These are phyloP conservation scores for Aquilaria yunnanensis DNA, from an alignment of 345 rosid species.

Conservation along the genomic window DNA sequence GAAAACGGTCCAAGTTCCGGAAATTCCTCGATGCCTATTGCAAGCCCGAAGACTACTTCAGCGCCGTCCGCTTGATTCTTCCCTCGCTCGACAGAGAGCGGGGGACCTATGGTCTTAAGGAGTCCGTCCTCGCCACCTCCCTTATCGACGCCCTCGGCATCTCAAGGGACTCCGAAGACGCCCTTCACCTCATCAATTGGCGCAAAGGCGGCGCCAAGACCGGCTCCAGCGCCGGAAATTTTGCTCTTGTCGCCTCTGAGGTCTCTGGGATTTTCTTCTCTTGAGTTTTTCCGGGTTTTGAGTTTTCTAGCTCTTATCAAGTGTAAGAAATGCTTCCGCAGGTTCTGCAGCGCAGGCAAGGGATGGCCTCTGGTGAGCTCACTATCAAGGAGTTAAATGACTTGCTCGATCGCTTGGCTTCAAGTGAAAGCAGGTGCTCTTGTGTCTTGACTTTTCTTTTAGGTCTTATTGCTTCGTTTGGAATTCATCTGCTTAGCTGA, in stretches of 20 bases:
- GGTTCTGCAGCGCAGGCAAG: constrained; percentile 84
- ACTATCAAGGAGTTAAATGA: constrained; percentile 70
- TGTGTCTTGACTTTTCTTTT: neutral
- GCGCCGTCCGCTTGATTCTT: constrained; percentile 68
- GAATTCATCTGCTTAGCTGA: too few species aligned
- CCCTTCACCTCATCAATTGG: constrained; percentile 88
- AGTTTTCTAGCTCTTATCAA: neutral
- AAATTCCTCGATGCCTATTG: constrained; percentile 87
- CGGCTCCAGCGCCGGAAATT: constrained; percentile 80
- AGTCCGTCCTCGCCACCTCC: constrained; percentile 81
- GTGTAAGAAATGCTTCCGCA: constrained; percentile 7
- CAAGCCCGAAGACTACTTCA: constrained; percentile 59
- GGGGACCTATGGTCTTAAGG: constrained; percentile 86
- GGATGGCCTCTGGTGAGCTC: constrained; percentile 67
- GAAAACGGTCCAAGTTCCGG: constrained; percentile 85
- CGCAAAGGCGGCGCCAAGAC: constrained; percentile 79
- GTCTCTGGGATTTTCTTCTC: constrained; percentile 12
- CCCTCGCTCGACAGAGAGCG: constrained; percentile 87
- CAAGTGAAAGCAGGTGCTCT: constrained; percentile 62
- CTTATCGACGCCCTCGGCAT: constrained; percentile 86
- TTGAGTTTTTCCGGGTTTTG: neutral
- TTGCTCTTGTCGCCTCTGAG: constrained; percentile 76
- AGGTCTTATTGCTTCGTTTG: too few species aligned
- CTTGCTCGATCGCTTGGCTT: constrained; percentile 76
- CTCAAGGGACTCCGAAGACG: constrained; percentile 85